phyloP scores from a whole-genome alignment of 1,139 yeast species.

The Blastobotrys serpentis region DNA sequence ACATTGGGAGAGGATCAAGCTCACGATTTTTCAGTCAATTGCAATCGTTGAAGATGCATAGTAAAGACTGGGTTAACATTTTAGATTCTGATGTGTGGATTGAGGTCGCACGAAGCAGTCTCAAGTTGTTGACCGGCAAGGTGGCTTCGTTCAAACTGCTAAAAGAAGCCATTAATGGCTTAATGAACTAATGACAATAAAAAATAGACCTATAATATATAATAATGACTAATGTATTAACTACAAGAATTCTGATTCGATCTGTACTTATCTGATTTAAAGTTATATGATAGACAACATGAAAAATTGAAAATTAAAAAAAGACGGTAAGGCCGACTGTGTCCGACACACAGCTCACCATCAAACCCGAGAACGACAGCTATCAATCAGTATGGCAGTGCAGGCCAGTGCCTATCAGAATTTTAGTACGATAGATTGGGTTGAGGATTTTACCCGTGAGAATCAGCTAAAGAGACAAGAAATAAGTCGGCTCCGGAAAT shows the following conservation, averaged over 20 bases:
- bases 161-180: constrained; percentile 5
- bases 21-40: constrained; percentile 2
- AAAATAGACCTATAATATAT: background rate
- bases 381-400: background rate
- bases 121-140: constrained; percentile 3
- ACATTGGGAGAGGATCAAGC: constrained; percentile 6
- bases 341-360: too few relatives aligned
- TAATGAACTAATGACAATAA: background rate
- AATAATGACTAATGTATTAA: background rate
- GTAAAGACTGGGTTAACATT: constrained; percentile 3
- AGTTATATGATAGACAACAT: constrained; percentile 2
- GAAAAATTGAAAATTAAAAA: too few relatives aligned
- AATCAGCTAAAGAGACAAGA: constrained; percentile 42
- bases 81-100: constrained; percentile 5
- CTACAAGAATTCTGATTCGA: too few relatives aligned
- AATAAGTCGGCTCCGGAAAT: constrained; percentile 26
- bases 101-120: constrained; percentile 4
- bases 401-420: constrained; percentile 7
- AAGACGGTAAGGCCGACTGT: too few relatives aligned
- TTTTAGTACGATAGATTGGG: constrained; percentile 73
- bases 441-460: constrained; percentile 66
- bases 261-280: too few relatives aligned
- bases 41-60: background rate
- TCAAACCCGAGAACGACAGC: too few relatives aligned
- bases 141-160: background rate